Conservation (phyloP, 345 rosid genomes). For the Citrus glauca region DNA sequence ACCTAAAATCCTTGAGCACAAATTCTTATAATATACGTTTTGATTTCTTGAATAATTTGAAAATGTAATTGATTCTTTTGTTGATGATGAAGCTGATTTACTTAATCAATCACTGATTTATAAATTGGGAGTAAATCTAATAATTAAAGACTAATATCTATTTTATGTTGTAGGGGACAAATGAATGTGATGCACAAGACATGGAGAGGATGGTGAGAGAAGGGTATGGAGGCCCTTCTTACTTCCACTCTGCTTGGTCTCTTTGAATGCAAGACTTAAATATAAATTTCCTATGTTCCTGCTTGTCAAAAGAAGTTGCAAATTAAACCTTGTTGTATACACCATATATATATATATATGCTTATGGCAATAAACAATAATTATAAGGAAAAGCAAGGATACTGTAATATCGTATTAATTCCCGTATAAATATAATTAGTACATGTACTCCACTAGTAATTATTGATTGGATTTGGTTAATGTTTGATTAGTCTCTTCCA, state of each 20-base stretch:
- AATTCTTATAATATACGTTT: no score
- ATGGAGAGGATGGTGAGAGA: slow-evolving; percentile 25
- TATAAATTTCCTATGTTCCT: background rate
- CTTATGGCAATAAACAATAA: background rate
- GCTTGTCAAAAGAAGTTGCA: background rate
- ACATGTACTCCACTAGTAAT: background rate
- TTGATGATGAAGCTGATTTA: no score
- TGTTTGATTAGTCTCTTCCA: background rate
- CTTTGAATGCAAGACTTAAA: slow-evolving; percentile 5
- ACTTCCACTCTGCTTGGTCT: slow-evolving; percentile 17
- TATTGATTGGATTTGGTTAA: background rate
- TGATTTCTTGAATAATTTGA: no score
- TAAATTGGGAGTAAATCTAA: background rate
- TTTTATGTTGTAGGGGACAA: slow-evolving; percentile 16
- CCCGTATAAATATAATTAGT: background rate
- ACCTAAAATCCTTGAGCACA: background rate
- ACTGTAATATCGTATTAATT: background rate
- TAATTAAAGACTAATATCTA: background rate
- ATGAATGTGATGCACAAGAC: slow-evolving; percentile 22
- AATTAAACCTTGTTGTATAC: background rate
- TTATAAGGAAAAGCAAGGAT: background rate
- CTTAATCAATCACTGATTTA: no score
- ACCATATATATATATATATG: background rate
- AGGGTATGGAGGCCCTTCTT: slow-evolving; percentile 21
- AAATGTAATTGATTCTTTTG: no score